These are phyloP conservation scores for Suhomyces emberorum DNA, from an alignment of 805 yeast genomes.

Conservation along the genomic window DNA sequence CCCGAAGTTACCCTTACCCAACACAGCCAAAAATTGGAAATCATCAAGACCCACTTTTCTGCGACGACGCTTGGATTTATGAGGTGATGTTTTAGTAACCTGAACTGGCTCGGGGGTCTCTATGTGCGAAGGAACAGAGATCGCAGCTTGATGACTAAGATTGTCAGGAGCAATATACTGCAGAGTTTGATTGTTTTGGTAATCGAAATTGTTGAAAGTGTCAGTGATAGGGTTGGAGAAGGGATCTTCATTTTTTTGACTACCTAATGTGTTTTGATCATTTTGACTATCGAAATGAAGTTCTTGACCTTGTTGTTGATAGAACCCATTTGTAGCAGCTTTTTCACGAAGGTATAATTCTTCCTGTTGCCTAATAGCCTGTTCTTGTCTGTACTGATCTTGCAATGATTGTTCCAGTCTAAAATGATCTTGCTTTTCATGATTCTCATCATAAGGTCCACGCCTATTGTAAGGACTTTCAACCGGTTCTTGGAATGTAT, in stretches of 20 bases:
- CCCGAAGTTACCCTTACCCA: constrained; percentile 98
- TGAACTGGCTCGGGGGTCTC: background rate
- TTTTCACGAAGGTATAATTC: constrained; percentile 14
- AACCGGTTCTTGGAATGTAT: constrained; percentile 25
- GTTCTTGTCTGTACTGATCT: constrained; percentile 9
- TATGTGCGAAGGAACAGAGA: background rate
- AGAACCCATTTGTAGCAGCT: constrained; percentile 10
- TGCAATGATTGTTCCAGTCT: constrained; percentile 7
- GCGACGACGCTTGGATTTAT: constrained; percentile 40
- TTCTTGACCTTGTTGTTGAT: constrained; percentile 13
- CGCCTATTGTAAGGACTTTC: constrained; percentile 24
- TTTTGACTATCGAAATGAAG: constrained; percentile 13
- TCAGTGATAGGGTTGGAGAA: constrained; percentile 7
- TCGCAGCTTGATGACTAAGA: background rate
- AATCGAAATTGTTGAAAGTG: constrained; percentile 24
- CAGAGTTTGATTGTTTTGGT: constrained; percentile 20
- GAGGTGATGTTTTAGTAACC: constrained; percentile 14
- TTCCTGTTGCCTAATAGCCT: constrained; percentile 17
- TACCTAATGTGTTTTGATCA: constrained; percentile 1
- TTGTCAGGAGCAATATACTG: constrained; percentile 13
- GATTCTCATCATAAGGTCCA: constrained; percentile 13
- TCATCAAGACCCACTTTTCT: constrained; percentile 90
- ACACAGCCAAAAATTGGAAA: constrained; percentile 87
- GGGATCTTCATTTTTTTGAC: constrained; percentile 7
- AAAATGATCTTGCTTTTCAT: constrained; percentile 11